Percentiles rank a stretch among this genome's conserved stretches.
Conservation (phyloP, 345 rosid genomes). For the Mallotus nudiflorus region DNA sequence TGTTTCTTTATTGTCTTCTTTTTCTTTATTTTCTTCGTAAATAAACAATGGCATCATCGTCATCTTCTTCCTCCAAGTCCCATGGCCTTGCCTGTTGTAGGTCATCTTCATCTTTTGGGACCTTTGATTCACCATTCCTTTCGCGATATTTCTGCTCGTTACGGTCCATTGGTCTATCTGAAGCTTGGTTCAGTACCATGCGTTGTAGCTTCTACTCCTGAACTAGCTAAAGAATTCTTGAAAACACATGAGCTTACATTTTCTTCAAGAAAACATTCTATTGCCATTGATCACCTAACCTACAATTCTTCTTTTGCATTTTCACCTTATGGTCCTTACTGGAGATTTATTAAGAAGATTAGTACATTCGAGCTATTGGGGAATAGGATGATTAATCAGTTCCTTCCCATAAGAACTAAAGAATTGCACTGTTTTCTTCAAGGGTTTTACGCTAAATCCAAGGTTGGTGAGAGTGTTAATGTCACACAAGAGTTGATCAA, state of each 20-base stretch:
- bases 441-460: constrained; percentile 20
- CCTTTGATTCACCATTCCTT: constrained; percentile 42
- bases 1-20: neutral
- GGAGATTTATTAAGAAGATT: constrained; percentile 49
- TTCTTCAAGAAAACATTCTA: constrained; percentile 30
- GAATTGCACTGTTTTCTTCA: constrained; percentile 27
- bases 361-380: constrained; percentile 48
- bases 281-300: constrained; percentile 42
- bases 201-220: constrained; percentile 44
- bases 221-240: constrained; percentile 36
- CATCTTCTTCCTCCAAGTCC: constrained; percentile 40
- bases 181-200: constrained; percentile 37
- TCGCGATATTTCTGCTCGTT: constrained; percentile 13
- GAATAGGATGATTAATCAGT: constrained; percentile 30
- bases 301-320: constrained; percentile 48
- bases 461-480: constrained; percentile 28
- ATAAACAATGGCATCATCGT: neutral
- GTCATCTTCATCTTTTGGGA: constrained; percentile 49
- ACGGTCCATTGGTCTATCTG: constrained; percentile 40
- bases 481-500: constrained; percentile 42
- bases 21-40: neutral
- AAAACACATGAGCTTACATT: constrained; percentile 40
- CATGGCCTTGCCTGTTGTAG: constrained; percentile 38
- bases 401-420: constrained; percentile 34
- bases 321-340: constrained; percentile 42